Percentiles rank a stretch among this genome's conserved stretches.
Conservation (phyloP, 352 stramenopile genomes). For the Globisporangium paroecandrum region DNA sequence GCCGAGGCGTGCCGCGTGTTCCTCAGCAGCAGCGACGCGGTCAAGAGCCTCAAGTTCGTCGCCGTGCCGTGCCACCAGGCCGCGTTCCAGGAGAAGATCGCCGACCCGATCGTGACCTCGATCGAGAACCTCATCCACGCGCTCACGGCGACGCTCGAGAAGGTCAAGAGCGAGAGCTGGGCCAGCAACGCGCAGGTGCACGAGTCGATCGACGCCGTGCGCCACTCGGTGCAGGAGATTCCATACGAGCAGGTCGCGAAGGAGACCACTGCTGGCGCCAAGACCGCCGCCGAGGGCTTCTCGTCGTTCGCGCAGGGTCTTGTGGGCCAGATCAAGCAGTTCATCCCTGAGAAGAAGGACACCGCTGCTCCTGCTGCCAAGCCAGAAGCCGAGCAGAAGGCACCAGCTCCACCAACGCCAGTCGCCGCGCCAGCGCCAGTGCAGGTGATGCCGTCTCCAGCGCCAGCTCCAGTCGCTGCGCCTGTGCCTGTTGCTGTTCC, state of each 20-base stretch:
- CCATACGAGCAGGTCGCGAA: conserved; percentile 38
- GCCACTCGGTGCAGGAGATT: conserved; percentile 39
- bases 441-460: conserved; percentile 4
- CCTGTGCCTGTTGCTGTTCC: conserved; percentile 12
- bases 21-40: conserved; percentile 26
- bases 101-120: conserved; percentile 53
- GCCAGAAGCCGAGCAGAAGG: conserved; percentile 19
- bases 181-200: conserved; percentile 9
- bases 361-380: conserved; percentile 6
- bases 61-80: conserved; percentile 38
- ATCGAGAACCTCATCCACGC: conserved; percentile 56
- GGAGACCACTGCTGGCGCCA: conserved; percentile 35
- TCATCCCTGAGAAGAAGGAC: conserved; percentile 56
- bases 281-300: conserved; percentile 46
- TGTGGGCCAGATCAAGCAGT: conserved; percentile 59
- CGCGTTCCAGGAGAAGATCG: conserved; percentile 45
- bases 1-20: conserved; percentile 57
- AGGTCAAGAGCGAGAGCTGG: conserved; percentile 46
- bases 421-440: conserved; percentile 6
- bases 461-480: neutral
- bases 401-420: conserved; percentile 6
- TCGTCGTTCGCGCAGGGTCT: conserved; percentile 65
- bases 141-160: conserved; percentile 47
- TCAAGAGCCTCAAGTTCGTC: conserved; percentile 70
- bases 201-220: conserved; percentile 31